Evolutionary conservation across 2,329 filamentous ascomycete genomes (phyloP).

Genomic region (Sporothrix brasiliensis): DNA sequence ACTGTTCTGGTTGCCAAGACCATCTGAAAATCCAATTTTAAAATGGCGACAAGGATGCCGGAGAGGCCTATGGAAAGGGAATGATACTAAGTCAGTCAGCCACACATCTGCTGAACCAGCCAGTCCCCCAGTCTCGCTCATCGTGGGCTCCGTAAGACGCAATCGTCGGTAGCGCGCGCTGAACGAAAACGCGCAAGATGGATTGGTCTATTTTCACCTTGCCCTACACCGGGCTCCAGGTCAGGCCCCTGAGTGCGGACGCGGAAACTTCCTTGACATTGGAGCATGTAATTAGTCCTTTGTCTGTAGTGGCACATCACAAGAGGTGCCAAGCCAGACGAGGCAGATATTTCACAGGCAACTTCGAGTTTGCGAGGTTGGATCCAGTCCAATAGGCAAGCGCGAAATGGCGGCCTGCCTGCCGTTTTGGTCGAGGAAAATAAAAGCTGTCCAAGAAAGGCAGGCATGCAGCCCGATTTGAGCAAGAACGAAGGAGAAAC

Average conservation of each 20-base stretch:
- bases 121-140: not conserved
- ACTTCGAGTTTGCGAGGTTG: not conserved
- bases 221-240: not conserved
- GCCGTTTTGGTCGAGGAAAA: not conserved
- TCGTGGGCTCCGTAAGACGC: constrained; percentile 22
- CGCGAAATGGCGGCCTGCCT: not conserved
- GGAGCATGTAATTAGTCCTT: not conserved
- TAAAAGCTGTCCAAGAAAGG: not conserved
- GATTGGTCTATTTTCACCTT: not conserved
- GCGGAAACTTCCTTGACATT: not conserved
- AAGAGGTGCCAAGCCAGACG: constrained; percentile 20
- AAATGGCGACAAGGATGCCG: constrained; percentile 24
- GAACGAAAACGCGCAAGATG: not conserved
- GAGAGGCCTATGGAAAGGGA: not conserved
- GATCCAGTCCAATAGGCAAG: not conserved
- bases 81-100: not conserved
- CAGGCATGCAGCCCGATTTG: constrained; percentile 16
- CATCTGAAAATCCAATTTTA: constrained; percentile 25
- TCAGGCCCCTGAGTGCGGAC: not conserved
- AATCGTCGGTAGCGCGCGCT: constrained; percentile 20
- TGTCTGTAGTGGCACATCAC: not conserved
- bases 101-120: not conserved
- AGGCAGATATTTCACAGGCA: constrained; percentile 20
- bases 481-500: constrained; percentile 25
- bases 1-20: constrained; percentile 14